Evolutionary conservation across 768 basidiomycete species (phyloP), one percentile per base, ranked within the genome.

Genomic region (Tricholoma saponaceum): DNA sequence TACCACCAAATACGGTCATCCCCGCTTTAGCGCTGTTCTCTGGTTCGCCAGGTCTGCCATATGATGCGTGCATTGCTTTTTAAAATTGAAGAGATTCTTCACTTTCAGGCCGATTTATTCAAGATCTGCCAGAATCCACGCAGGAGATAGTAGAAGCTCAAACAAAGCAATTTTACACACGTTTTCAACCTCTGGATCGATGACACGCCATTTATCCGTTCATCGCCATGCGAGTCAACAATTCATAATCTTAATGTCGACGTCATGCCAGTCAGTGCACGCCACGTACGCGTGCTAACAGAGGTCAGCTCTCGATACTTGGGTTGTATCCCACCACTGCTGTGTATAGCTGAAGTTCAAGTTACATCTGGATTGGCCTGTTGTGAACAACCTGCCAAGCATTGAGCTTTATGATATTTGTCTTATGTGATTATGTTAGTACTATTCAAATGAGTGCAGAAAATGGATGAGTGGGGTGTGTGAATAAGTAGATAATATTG

Each of bases 1-100:
- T 98, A 13, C 92, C 95, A 1, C 89, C 94, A 3, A 95, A 92
- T 56, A 95, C 94, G 0, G 93, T 98, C 50, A 85, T 98, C 9
- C 95, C 96, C 1, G 91, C 93, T 2, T 72, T 98, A 58, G 82
- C 93, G 0, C 74, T 89, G 5, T 98, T 95, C 71, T 72, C 84
- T 14, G 97, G 96, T 8, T 93, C 91, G 39, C 96, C 97, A 71
- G 95, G 95, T 92, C 54, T 50, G 77, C 66, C 9, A 53, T 58
- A 14, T 33, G 43, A 2, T 55, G 53, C 20, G 16, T 30, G 16
- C 37, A n/a, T 43, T 32, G 18, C 26, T 39, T 46, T 58, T n/a
- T 28, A 51, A n/a, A n/a, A 18, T 37, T 35, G 53, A 51, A 51
- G 25, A 41, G 16, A 41, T 57, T 33, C 22, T 46, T 28, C 37